Evolutionary conservation across 352 stramenopile species (phyloP).

Genomic region (Phytophthora pseudosyringae): DNA sequence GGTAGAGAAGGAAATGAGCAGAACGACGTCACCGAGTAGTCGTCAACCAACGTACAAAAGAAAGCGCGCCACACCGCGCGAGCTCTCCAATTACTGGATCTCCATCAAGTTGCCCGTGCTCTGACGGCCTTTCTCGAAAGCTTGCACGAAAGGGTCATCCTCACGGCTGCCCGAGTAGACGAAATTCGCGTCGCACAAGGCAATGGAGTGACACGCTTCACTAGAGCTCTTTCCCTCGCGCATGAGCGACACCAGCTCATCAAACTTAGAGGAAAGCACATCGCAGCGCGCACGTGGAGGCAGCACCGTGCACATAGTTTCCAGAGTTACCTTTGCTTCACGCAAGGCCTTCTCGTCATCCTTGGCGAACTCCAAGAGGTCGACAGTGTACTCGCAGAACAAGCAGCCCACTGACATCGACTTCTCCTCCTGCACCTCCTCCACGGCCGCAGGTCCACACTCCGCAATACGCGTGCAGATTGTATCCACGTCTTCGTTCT

Average conservation of each 20-base stretch:
- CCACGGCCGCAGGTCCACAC: conserved; percentile 29
- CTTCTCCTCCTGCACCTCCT: conserved; percentile 32
- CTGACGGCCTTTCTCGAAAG: conserved; percentile 37
- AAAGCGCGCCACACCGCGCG: conserved; percentile 13
- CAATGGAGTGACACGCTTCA: conserved; percentile 61
- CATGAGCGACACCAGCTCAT: conserved; percentile 67
- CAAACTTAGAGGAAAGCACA: conserved; percentile 78
- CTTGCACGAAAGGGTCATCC: conserved; percentile 31
- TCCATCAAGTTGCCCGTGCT: conserved; percentile 51
- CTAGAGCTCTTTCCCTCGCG: conserved; percentile 65
- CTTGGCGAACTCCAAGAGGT: conserved; percentile 56
- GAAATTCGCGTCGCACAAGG: conserved; percentile 59
- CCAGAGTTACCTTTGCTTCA: conserved; percentile 69
- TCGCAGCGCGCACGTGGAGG: conserved; percentile 67
- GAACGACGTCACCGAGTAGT: conserved; percentile 24
- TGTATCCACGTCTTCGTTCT: conserved; percentile 52
- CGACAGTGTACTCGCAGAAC: conserved; percentile 81
- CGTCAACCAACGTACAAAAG: conserved; percentile 18
- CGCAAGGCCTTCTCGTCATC: conserved; percentile 57
- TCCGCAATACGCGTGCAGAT: conserved; percentile 60
- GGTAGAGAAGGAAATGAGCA: conserved; percentile 13
- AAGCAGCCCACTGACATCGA: conserved; percentile 71
- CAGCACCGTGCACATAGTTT: conserved; percentile 81
- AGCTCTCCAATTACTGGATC: conserved; percentile 44
- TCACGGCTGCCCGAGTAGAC: conserved; percentile 30